Conservation (phyloP, 164 flowering plant species). For the Aristolochia fimbriata region DNA sequence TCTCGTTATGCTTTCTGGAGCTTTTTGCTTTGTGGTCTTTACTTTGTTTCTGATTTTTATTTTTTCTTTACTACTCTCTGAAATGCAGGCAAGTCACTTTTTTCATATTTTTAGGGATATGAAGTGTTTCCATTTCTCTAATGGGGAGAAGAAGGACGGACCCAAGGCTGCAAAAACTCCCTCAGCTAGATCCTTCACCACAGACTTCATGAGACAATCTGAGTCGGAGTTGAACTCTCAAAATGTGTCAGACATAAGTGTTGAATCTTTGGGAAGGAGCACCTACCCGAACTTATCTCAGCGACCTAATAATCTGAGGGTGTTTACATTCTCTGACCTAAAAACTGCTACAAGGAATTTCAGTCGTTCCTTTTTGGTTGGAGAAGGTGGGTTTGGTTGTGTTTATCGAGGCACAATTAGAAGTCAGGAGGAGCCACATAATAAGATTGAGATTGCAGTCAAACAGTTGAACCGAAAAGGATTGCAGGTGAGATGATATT, state of each 20-base stretch:
- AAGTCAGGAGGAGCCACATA: conserved; percentile 39
- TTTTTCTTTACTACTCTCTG: too few relatives aligned
- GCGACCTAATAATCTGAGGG: conserved; percentile 62
- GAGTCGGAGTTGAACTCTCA: conserved; percentile 63
- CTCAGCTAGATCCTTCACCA: conserved; percentile 25
- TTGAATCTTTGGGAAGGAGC: conserved; percentile 41
- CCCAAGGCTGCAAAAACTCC: conserved; percentile 25
- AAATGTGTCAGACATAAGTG: conserved; percentile 46
- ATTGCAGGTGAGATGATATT: conserved; percentile 52
- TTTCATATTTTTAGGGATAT: conserved; percentile 17
- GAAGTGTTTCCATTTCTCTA: conserved; percentile 50
- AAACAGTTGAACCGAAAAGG: conserved; percentile 82
- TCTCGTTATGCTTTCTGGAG: too few relatives aligned
- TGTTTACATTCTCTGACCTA: conserved; percentile 56
- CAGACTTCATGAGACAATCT: conserved; percentile 24
- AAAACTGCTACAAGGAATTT: conserved; percentile 68
- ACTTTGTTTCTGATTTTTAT: too few relatives aligned
- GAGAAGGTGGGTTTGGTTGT: conserved; percentile 98
- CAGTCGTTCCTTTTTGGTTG: conserved; percentile 56
- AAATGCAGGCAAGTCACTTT: too few relatives aligned
- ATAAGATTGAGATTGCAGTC: conserved; percentile 59
- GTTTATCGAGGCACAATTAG: conserved; percentile 70
- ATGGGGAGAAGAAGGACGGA: conserved; percentile 40
- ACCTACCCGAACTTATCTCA: conserved; percentile 36
- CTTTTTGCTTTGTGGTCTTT: too few relatives aligned